A percentile compares a stretch with the other conserved stretches of the same genome.
These are phyloP conservation scores for Kondoa subrosea DNA, from an alignment of 768 basidiomycete species.

Conservation along the genomic window DNA sequence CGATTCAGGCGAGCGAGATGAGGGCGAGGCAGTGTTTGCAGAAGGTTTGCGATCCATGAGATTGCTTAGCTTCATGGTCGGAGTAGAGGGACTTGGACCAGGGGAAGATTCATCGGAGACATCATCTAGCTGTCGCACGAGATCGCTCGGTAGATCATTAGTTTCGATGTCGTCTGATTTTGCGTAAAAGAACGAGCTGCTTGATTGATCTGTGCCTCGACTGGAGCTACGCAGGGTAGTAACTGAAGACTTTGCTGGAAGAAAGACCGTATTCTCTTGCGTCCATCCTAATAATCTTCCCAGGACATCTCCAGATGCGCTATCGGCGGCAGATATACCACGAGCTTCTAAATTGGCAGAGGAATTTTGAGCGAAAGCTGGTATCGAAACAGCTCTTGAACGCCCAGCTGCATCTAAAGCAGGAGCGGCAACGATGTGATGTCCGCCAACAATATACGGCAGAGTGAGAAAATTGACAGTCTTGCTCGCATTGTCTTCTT, in stretches of 20 bases:
- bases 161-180: background rate
- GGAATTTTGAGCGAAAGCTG: background rate
- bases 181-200: background rate
- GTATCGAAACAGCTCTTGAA: slow-evolving; percentile 1
- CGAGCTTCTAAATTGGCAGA: background rate
- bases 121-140: background rate
- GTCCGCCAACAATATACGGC: background rate
- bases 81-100: background rate
- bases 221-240: background rate
- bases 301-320: slow-evolving; percentile 20
- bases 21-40: too few relatives aligned
- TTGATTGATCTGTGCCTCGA: background rate
- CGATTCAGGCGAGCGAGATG: too few relatives aligned
- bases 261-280: background rate
- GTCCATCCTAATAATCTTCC: slow-evolving; percentile 18
- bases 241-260: background rate
- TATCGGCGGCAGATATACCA: slow-evolving; percentile 3
- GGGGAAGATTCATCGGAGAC: background rate
- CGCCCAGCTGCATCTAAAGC: background rate
- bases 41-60: background rate
- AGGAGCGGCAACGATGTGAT: background rate
- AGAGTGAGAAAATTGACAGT: background rate
- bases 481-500: background rate
- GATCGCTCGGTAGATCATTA: background rate
- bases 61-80: slow-evolving; percentile 2